Evolutionary conservation across 305 asterid species (phyloP).

Genomic region (Fraxinus platypoda): DNA sequence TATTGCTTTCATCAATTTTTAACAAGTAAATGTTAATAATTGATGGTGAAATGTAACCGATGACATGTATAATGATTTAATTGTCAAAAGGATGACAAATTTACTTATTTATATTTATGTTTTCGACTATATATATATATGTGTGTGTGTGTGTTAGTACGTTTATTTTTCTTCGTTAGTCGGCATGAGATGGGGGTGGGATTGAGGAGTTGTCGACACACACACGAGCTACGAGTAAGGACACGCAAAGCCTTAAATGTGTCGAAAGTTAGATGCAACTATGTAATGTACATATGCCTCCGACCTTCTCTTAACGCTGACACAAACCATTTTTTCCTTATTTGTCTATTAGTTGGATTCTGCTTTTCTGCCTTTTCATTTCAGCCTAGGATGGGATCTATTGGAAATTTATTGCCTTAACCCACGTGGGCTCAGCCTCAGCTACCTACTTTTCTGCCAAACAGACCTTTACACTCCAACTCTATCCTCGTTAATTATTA

Average conservation of each 20-base stretch:
- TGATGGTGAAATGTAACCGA: neutral
- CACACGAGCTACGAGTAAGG: constrained; percentile 14
- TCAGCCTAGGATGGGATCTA: constrained; percentile 7
- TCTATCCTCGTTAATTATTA: neutral
- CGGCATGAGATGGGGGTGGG: neutral
- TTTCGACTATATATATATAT: too few species aligned
- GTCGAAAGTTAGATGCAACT: constrained; percentile 39
- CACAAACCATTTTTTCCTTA: constrained; percentile 31
- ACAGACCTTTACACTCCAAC: constrained; percentile 31
- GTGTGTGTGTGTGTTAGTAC: too few species aligned
- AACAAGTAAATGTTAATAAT: neutral
- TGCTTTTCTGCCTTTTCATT: constrained; percentile 24
- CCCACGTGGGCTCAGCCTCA: constrained; percentile 36
- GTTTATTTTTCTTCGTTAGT: too few species aligned
- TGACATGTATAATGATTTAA: neutral
- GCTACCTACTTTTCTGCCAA: constrained; percentile 33
- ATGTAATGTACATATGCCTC: neutral
- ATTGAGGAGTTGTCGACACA: constrained; percentile 1
- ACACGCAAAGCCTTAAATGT: constrained; percentile 76
- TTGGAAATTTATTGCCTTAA: constrained; percentile 23
- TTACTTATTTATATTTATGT: too few species aligned
- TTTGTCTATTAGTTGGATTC: constrained; percentile 44
- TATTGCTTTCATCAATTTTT: neutral
- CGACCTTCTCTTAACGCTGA: constrained; percentile 33
- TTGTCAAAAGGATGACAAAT: too few species aligned